Percentiles rank a stretch among this genome's conserved stretches.
Conservation (phyloP, 129 eudicot genomes). For the Tagetes patula region DNA sequence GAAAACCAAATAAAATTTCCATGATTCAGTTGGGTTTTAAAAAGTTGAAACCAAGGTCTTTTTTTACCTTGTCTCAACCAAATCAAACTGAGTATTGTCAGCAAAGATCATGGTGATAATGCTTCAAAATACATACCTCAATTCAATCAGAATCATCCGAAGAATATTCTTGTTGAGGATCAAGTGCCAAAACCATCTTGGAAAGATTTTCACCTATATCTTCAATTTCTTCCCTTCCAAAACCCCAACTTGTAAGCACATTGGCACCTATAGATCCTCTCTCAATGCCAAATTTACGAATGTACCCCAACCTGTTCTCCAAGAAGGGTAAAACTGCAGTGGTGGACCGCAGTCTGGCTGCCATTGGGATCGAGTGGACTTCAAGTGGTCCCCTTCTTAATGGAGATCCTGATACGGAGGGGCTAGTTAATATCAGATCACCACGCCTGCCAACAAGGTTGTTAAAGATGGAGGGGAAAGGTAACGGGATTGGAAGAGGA, state of each 20-base stretch:
- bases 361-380: slow-evolving; percentile 84
- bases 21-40: neutral
- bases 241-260: slow-evolving; percentile 76
- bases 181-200: slow-evolving; percentile 58
- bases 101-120: neutral
- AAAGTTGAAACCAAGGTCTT: neutral
- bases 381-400: slow-evolving; percentile 71
- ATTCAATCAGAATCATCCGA: slow-evolving; percentile 82
- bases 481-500: slow-evolving; percentile 89
- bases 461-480: slow-evolving; percentile 81
- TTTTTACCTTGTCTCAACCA: neutral
- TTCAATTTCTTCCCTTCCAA: slow-evolving; percentile 78
- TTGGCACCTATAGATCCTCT: slow-evolving; percentile 70
- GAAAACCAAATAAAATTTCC: neutral
- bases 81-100: neutral
- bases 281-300: slow-evolving; percentile 67
- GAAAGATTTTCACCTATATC: slow-evolving; percentile 76
- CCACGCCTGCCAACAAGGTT: slow-evolving; percentile 63
- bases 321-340: slow-evolving; percentile 74
- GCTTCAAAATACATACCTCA: slow-evolving; percentile 7
- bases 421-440: slow-evolving; percentile 44
- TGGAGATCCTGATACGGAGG: slow-evolving; percentile 30
- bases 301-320: slow-evolving; percentile 59
- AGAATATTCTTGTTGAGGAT: slow-evolving; percentile 42
- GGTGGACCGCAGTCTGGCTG: slow-evolving; percentile 80